Percentiles rank a stretch among this genome's conserved stretches.
Conservation (phyloP, 345 rosid genomes). For the Ceriops zippeliana region DNA sequence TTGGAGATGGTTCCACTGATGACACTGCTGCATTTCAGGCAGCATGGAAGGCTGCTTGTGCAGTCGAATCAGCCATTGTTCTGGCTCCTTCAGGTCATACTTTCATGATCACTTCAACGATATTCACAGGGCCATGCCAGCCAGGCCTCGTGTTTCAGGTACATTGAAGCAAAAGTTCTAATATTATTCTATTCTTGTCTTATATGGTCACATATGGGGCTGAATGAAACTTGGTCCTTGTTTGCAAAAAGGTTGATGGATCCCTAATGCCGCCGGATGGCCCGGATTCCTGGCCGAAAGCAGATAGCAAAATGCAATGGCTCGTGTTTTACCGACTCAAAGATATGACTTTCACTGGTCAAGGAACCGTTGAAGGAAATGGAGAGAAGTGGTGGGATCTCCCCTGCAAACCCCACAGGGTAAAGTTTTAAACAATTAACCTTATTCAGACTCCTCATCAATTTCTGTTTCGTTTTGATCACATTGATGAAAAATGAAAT, state of each 20-base stretch:
- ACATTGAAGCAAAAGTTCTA: neutral
- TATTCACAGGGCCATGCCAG: slow-evolving; percentile 88
- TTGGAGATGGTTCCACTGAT: slow-evolving; percentile 75
- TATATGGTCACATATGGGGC: neutral
- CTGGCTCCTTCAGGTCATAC: slow-evolving; percentile 61
- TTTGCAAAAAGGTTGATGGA: slow-evolving; percentile 59
- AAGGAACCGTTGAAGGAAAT: slow-evolving; percentile 89
- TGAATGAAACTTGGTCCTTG: slow-evolving; percentile 2
- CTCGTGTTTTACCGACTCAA: slow-evolving; percentile 78
- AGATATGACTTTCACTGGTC: slow-evolving; percentile 60
- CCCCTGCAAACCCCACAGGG: slow-evolving; percentile 98
- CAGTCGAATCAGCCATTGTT: slow-evolving; percentile 55
- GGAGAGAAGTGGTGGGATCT: slow-evolving; percentile 98
- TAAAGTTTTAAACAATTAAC: slow-evolving; percentile 19
- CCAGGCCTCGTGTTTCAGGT: slow-evolving; percentile 83
- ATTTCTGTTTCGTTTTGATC: neutral
- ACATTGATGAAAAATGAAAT: neutral
- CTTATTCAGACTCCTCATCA: neutral
- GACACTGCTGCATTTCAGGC: slow-evolving; percentile 71
- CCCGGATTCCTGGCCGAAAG: slow-evolving; percentile 78
- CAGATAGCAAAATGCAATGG: slow-evolving; percentile 79
- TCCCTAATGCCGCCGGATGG: slow-evolving; percentile 86
- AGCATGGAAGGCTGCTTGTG: slow-evolving; percentile 95
- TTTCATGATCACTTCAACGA: slow-evolving; percentile 79
- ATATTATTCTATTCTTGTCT: neutral